A percentile compares a stretch with the other conserved stretches of the same genome.
phyloP scores from a whole-genome alignment of 208 protist genomes.

The Leishmania tropica region DNA sequence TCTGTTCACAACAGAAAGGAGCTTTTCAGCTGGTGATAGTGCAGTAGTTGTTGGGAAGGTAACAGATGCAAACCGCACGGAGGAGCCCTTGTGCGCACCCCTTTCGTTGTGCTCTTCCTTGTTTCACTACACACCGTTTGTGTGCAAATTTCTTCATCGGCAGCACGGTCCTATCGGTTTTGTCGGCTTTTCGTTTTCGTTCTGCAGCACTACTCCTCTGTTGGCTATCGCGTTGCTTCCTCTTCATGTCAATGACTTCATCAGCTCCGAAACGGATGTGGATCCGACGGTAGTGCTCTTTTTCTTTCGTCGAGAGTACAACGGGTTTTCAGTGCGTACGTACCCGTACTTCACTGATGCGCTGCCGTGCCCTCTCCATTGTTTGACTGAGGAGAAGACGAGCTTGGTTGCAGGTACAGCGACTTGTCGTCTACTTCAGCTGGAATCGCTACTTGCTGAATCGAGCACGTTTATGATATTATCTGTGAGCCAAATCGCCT shows the following conservation, averaged over 20 bases:
- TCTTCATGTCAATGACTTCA: neutral
- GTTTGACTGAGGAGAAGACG: neutral
- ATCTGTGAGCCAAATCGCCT: neutral
- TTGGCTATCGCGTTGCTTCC: neutral
- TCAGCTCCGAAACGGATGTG: neutral
- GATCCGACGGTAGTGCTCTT: neutral
- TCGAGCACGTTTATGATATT: neutral
- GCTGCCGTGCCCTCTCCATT: constrained; percentile 2
- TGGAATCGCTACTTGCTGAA: neutral
- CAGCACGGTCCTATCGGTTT: neutral
- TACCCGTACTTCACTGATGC: constrained; percentile 1
- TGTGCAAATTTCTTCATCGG: constrained; percentile 7
- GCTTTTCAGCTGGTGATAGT: neutral
- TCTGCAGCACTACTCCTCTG: neutral
- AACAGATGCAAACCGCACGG: neutral
- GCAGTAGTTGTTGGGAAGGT: neutral
- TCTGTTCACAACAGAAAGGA: neutral
- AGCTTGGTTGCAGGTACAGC: neutral
- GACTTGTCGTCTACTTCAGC: constrained; percentile 1
- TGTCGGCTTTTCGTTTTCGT: neutral
- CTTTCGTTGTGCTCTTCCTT: neutral
- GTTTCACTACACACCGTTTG: constrained; percentile 6
- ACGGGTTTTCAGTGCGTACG: neutral
- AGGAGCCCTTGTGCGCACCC: neutral
- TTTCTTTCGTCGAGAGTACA: neutral